phyloP scores from a whole-genome alignment of 306 rosid species.

The Fragaria nilgerrensis region DNA sequence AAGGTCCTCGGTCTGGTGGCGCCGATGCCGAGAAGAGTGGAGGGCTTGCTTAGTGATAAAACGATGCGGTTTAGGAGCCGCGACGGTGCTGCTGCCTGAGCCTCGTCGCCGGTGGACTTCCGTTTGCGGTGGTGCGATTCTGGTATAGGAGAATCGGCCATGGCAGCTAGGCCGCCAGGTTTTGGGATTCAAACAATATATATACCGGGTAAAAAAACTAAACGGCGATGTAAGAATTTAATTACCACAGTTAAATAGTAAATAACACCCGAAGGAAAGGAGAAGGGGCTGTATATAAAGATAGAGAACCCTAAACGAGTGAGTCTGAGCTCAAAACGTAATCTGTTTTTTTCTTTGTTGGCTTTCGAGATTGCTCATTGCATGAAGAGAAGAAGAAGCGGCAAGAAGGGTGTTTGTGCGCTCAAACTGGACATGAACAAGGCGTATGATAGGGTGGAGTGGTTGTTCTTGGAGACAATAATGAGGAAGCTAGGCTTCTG shows the following conservation, averaged over 20 bases:
- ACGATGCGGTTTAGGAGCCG: conserved; percentile 38
- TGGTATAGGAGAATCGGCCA: background rate
- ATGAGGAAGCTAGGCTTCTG: no score
- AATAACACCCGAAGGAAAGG: no score
- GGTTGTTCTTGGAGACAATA: no score
- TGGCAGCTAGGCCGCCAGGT: background rate
- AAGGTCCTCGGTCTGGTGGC: conserved; percentile 45
- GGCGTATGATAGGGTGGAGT: no score
- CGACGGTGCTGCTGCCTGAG: conserved; percentile 1
- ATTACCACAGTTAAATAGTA: background rate
- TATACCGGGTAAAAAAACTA: background rate
- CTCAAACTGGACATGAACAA: no score
- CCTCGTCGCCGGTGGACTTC: conserved; percentile 20
- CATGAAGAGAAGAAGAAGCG: no score
- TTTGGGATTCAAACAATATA: background rate
- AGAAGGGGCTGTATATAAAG: no score
- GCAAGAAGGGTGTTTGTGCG: no score
- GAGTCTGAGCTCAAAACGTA: no score
- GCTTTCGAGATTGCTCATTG: no score
- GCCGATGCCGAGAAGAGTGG: conserved; percentile 40
- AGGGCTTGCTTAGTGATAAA: conserved; percentile 55
- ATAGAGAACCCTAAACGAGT: no score
- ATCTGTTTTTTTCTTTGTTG: no score
- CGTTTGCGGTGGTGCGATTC: conserved; percentile 38
- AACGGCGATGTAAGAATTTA: background rate